A percentile compares a stretch with the other conserved stretches of the same genome.
Conservation (phyloP, 345 rosid genomes). For the Salix purpurea region DNA sequence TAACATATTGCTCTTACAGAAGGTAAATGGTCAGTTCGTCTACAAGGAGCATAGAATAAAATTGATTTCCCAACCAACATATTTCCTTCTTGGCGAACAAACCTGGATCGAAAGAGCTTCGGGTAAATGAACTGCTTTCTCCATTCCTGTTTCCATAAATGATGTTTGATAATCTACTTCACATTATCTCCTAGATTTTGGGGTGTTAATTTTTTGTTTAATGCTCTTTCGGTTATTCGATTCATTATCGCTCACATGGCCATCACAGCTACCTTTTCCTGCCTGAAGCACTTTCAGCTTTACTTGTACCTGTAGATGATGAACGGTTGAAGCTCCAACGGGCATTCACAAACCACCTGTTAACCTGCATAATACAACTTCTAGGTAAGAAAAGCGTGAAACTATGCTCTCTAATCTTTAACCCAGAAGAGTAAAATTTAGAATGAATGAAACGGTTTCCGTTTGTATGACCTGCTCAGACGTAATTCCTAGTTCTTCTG, state of each 20-base stretch:
- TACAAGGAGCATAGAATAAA: not conserved
- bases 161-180: not conserved
- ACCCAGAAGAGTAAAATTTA: not conserved
- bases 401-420: not conserved
- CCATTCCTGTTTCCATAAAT: not conserved
- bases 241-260: conserved; percentile 9
- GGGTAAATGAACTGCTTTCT: not conserved
- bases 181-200: conserved; percentile 10
- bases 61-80: conserved; percentile 4
- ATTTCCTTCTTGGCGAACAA: conserved; percentile 4
- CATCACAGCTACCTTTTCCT: conserved; percentile 18
- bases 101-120: conserved; percentile 8
- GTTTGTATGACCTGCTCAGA: conserved; percentile 48
- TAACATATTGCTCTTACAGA: not conserved
- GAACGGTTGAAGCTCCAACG: conserved; percentile 66
- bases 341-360: conserved; percentile 74
- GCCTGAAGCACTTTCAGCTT: conserved; percentile 17
- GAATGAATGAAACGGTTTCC: not conserved
- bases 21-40: conserved; percentile 8
- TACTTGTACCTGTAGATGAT: conserved; percentile 17
- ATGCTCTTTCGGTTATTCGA: not conserved
- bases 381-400: not conserved
- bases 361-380: conserved; percentile 43
- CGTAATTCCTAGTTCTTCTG: conserved; percentile 59
- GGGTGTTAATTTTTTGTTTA: not conserved